Percentiles rank a stretch among this genome's conserved stretches.
phyloP scores from a whole-genome alignment of 345 rosid species.

The Eucalyptus melliodora region DNA sequence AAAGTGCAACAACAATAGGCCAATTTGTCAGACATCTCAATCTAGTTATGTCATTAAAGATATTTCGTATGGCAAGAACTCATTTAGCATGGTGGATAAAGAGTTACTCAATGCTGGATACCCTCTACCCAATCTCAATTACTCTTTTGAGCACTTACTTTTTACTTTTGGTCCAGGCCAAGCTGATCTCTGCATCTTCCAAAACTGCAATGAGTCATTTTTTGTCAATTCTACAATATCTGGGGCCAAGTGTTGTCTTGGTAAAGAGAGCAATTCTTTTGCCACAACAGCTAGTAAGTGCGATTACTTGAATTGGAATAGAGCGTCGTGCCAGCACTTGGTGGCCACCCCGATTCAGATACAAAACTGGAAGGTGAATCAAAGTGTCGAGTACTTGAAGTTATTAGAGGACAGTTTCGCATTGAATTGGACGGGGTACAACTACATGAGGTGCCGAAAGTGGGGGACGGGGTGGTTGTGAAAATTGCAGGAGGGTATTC shows the following conservation, averaged over 20 bases:
- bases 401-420: background rate
- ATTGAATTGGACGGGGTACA: constrained; percentile 2
- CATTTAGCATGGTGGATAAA: background rate
- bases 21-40: background rate
- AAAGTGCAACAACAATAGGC: background rate
- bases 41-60: background rate
- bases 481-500: background rate
- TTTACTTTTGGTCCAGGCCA: constrained; percentile 2
- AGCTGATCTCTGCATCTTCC: constrained; percentile 5
- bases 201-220: background rate
- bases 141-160: constrained; percentile 11
- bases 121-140: background rate
- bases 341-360: background rate
- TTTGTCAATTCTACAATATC: background rate
- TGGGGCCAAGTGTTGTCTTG: background rate
- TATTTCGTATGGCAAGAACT: background rate
- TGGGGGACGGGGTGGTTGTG: constrained; percentile 11
- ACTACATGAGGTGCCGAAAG: constrained; percentile 3
- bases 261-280: background rate
- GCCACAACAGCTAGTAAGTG: background rate
- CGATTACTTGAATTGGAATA: background rate
- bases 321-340: background rate
- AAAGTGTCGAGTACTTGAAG: background rate
- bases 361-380: background rate
- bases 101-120: background rate